Evolutionary conservation across 768 basidiomycete genomes (phyloP), one percentile per base, ranked within the genome.

Genomic region (Mycena filopes): DNA sequence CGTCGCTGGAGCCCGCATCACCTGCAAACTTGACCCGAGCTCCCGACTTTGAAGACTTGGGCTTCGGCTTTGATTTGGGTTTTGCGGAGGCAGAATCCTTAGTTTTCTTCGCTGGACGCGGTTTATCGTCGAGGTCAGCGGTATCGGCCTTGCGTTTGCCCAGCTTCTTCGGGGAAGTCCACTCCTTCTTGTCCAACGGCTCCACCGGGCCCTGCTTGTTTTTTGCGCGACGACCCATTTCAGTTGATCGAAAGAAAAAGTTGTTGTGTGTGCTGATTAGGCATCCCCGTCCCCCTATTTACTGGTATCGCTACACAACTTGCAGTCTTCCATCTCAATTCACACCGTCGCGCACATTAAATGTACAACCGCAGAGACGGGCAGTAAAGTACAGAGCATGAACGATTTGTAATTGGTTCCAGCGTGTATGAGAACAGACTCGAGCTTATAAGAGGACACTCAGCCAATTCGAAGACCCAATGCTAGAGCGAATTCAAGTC

Each of bases 401-500:
- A n/a, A n/a, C n/a, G n/a, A n/a, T n/a, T n/a, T n/a, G n/a, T n/a
- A n/a, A n/a, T n/a, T n/a, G n/a, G n/a, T n/a, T n/a, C n/a, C n/a
- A n/a, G n/a, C n/a, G n/a, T n/a, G n/a, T n/a, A n/a, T n/a, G n/a
- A n/a, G n/a, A n/a, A n/a, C n/a, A n/a, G n/a, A n/a, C n/a, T n/a
- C n/a, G n/a, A n/a, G n/a, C n/a, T n/a, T n/a, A n/a, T n/a, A n/a
- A n/a, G n/a, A n/a, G n/a, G n/a, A n/a, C n/a, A n/a, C n/a, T n/a
- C n/a, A 97, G 56, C 96, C 95, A 21, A 98, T 76, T 54, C 95
- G 83, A 51, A 98, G 70, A 12, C 96, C 96, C 29, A 98, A 80
- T 1, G 81, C 84, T 65, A 28, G 0, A 41, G 21, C 3, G 18
- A 31, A 45, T 8, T 28, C 11, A 16, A 20, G n/a, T 23, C 15